Percentiles rank a stretch among this genome's conserved stretches.
These are phyloP conservation scores for Akanthomyces lecanii DNA, from an alignment of 2,329 filamentous ascomycete species.

Conservation along the genomic window DNA sequence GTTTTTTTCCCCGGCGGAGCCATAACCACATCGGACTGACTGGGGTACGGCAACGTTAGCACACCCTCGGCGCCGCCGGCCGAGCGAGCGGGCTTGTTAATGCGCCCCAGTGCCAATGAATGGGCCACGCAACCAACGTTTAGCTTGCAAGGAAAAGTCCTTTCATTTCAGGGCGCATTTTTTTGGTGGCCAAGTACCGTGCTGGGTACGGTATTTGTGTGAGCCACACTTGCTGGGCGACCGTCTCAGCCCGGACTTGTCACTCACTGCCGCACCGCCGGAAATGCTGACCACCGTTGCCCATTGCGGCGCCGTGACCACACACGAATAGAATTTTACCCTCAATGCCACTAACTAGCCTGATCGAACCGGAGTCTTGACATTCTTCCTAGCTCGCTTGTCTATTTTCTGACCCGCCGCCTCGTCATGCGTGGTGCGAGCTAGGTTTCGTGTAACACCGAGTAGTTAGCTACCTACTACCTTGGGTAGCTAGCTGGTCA, in stretches of 20 bases:
- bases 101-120: not conserved
- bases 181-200: not conserved
- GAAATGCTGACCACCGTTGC: not conserved
- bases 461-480: no score
- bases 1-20: no score
- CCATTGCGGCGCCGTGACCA: not conserved
- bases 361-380: conserved; percentile 5
- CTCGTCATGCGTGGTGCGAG: not conserved
- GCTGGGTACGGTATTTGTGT: conserved; percentile 2
- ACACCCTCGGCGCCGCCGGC: not conserved
- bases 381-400: not conserved
- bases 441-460: not conserved
- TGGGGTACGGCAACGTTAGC: not conserved
- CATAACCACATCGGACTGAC: not conserved
- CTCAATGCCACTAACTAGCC: not conserved
- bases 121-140: not conserved
- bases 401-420: not conserved
- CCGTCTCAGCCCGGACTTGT: not conserved
- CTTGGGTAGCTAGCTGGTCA: not conserved
- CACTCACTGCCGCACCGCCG: not conserved
- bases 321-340: not conserved
- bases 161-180: no score
- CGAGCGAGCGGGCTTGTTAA: not conserved
- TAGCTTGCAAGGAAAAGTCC: not conserved
- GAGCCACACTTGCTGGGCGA: no score